phyloP scores from a whole-genome alignment of 2,329 filamentous ascomycete genomes.

The Scedosporium minutisporum region DNA sequence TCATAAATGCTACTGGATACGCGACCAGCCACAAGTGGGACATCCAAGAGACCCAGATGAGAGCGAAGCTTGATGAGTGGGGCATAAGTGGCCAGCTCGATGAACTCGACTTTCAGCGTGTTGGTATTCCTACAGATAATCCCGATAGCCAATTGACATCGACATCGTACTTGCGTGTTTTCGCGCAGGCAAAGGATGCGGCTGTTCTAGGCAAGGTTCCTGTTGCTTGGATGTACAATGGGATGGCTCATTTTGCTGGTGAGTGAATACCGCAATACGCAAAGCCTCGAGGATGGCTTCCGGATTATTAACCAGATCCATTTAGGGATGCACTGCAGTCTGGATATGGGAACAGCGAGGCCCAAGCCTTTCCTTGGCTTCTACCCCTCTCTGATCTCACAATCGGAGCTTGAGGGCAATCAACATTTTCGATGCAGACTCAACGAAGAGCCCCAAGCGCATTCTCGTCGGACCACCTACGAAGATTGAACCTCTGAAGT shows the following conservation, averaged over 20 bases:
- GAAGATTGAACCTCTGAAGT: background rate
- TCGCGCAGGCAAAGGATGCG: conserved; percentile 25
- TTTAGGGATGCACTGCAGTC: conserved; percentile 27
- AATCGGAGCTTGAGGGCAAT: conserved; percentile 8
- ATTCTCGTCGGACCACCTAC: conserved; percentile 13
- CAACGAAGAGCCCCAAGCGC: conserved; percentile 16
- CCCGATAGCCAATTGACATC: conserved; percentile 28
- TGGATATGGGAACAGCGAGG: conserved; percentile 31
- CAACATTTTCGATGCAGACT: conserved; percentile 11
- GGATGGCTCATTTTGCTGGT: conserved; percentile 32
- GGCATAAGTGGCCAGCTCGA: conserved; percentile 30
- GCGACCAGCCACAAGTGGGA: conserved; percentile 31
- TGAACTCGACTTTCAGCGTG: conserved; percentile 36
- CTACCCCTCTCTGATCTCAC: conserved; percentile 15
- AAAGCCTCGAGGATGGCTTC: too few relatives aligned
- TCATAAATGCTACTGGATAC: conserved; percentile 32
- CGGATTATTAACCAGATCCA: too few relatives aligned
- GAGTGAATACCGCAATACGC: conserved; percentile 8
- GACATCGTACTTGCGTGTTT: conserved; percentile 35
- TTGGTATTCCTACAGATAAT: conserved; percentile 18
- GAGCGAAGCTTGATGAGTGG: conserved; percentile 22
- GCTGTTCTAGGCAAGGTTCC: conserved; percentile 18
- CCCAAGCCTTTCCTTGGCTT: conserved; percentile 12
- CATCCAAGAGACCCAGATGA: conserved; percentile 30
- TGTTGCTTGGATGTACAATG: conserved; percentile 18